phyloP scores from a whole-genome alignment of 2,329 filamentous ascomycete species.

The Aureobasidium zeae region DNA sequence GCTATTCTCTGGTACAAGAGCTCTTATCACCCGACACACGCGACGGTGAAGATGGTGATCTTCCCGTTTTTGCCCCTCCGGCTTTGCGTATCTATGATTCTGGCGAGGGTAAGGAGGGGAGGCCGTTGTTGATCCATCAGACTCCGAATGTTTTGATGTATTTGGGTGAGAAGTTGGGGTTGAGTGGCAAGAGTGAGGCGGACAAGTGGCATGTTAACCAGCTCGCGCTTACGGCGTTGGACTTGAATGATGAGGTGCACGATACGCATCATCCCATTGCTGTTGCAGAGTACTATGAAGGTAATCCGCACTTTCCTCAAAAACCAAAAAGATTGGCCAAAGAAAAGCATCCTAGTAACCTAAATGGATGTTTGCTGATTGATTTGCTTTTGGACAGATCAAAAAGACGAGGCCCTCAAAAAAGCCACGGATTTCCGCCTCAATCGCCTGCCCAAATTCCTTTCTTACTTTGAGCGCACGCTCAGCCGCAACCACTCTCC shows the following conservation, averaged over 20 bases:
- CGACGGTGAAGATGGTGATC: conserved; percentile 47
- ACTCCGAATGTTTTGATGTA: conserved; percentile 66
- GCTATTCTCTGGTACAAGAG: conserved; percentile 42
- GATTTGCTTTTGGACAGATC: conserved; percentile 41
- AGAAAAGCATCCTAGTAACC: neutral
- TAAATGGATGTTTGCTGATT: neutral
- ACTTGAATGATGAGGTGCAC: conserved; percentile 63
- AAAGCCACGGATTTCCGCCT: conserved; percentile 50
- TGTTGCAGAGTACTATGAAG: conserved; percentile 53
- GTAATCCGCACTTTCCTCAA: conserved; percentile 5
- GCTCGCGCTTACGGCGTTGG: conserved; percentile 59
- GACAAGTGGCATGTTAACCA: conserved; percentile 52
- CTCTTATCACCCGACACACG: conserved; percentile 38
- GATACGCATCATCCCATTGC: conserved; percentile 67
- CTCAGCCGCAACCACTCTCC: conserved; percentile 49
- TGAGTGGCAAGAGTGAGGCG: conserved; percentile 42
- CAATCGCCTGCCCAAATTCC: conserved; percentile 60
- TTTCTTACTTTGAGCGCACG: conserved; percentile 61
- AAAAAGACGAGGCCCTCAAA: conserved; percentile 56
- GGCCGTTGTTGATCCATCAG: conserved; percentile 53
- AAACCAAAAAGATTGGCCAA: no score
- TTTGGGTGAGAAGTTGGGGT: conserved; percentile 51
- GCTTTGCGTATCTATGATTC: conserved; percentile 47
- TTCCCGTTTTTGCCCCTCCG: conserved; percentile 58
- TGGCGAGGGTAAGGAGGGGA: conserved; percentile 44